Evolutionary conservation across 768 basidiomycete species (phyloP).

Genomic region (Boletellus ananiceps): DNA sequence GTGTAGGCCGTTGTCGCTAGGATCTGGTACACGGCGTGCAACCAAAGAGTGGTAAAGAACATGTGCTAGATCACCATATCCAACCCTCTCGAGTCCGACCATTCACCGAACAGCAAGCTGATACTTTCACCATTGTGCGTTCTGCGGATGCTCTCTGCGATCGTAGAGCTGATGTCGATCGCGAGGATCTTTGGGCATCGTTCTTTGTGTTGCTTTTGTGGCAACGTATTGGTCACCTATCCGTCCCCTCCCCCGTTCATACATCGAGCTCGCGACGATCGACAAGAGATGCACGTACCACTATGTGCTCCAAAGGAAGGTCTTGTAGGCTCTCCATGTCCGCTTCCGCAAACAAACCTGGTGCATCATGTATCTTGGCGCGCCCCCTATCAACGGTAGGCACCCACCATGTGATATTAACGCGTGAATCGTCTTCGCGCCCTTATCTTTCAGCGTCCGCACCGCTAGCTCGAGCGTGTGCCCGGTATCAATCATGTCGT

Average conservation of each 20-base stretch:
- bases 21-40: no score
- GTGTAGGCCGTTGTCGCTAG: no score
- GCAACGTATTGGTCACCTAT: conserved; percentile 93
- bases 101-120: conserved; percentile 81
- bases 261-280: not conserved
- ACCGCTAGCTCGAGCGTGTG: conserved; percentile 83
- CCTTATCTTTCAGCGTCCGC: conserved; percentile 82
- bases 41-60: not conserved
- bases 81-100: conserved; percentile 47
- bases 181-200: conserved; percentile 74
- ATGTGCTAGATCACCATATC: conserved; percentile 24
- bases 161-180: conserved; percentile 86
- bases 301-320: conserved; percentile 78
- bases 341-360: conserved; percentile 77
- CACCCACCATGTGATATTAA: conserved; percentile 85
- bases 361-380: conserved; percentile 1
- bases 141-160: conserved; percentile 93
- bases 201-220: conserved; percentile 65
- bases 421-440: conserved; percentile 82
- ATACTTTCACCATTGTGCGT: conserved; percentile 95
- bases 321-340: conserved; percentile 63
- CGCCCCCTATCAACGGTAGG: conserved; percentile 1
- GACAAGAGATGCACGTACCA: conserved; percentile 46
- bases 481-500: conserved; percentile 98
- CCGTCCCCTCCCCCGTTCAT: conserved; percentile 2